Evolutionary conservation across 108 stramenopile genomes (phyloP), one percentile per base, ranked within the genome.

Genomic region (Fistulifera solaris): DNA sequence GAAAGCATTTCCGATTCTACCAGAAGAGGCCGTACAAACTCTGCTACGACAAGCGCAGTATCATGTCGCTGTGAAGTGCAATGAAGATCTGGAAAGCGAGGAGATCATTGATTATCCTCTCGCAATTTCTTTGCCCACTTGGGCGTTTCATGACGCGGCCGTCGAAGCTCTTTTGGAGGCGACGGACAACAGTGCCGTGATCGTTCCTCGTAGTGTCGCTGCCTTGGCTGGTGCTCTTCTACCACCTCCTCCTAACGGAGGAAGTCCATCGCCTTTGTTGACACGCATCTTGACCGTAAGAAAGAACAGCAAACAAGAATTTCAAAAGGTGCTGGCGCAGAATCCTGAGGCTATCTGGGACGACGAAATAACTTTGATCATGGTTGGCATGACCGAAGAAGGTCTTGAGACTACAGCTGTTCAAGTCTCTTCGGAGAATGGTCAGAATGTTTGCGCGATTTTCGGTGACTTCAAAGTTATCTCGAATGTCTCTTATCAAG

Each of bases 161-260:
- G 25, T 81, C 8, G 88, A 89, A 58, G 78, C 81, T 2, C 53
- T 85, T 13, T 60, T 72, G 42, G 87, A 88, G 53, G 81, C 81
- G 1, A 66, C 70, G 2, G 62, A 46, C 1, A 55, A 43, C 27
- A 41, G 14, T 71, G 72, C 63, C 15, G 63, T 77, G 12, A 27
- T 90, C 16, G 80, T 81, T 48, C 81, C 80, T 57, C 76, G 88
- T 1, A 70, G 72, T 49, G 61, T 79, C 19, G 80, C 76, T 35
- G 88, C 88, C 0, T 48, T 77, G 43, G 70, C 68, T 21, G 83
- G 83, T 40, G 69, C 83, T 0, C 44, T 85, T 19, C 35, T 77
- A 0, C 76, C 78, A 6, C 61, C 38, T 25, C 56, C 62, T 47
- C 62, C 54, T 12, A 31, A 48, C 12, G 40, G 66, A 38, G 55